These are phyloP conservation scores for Pleoardoris graminearum DNA, from an alignment of 2,329 filamentous ascomycete genomes.

Conservation along the genomic window DNA sequence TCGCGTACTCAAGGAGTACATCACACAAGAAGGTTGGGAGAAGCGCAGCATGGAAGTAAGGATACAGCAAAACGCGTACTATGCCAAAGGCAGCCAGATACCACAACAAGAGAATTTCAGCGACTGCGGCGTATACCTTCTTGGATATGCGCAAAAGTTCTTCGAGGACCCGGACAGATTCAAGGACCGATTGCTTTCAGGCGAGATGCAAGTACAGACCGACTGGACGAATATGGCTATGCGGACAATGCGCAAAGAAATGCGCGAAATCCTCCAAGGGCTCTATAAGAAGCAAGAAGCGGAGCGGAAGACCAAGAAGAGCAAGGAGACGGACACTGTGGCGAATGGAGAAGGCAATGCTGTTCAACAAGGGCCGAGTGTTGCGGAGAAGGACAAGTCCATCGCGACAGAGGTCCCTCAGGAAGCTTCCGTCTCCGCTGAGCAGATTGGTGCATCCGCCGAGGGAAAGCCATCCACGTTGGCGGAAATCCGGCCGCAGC, in stretches of 20 bases:
- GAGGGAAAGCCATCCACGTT: neutral
- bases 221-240: conserved; percentile 61
- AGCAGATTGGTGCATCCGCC: neutral
- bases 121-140: conserved; percentile 86
- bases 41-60: conserved; percentile 59
- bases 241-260: conserved; percentile 63
- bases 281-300: conserved; percentile 63
- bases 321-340: conserved; percentile 15
- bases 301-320: conserved; percentile 28
- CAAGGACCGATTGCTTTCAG: conserved; percentile 65
- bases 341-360: neutral
- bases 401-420: neutral
- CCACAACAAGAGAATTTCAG: conserved; percentile 81
- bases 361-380: neutral
- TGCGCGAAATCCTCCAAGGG: conserved; percentile 67
- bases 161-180: conserved; percentile 74
- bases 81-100: conserved; percentile 65
- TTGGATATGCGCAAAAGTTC: conserved; percentile 84
- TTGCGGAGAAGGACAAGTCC: neutral
- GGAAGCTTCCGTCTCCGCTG: neutral
- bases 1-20: conserved; percentile 72
- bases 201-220: conserved; percentile 60
- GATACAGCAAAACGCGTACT: conserved; percentile 61
- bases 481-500: neutral
- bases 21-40: conserved; percentile 70